Percentiles rank a stretch among this genome's conserved stretches.
Conservation (phyloP, 2,329 filamentous ascomycete genomes). For the Fusarium liriodendri region DNA sequence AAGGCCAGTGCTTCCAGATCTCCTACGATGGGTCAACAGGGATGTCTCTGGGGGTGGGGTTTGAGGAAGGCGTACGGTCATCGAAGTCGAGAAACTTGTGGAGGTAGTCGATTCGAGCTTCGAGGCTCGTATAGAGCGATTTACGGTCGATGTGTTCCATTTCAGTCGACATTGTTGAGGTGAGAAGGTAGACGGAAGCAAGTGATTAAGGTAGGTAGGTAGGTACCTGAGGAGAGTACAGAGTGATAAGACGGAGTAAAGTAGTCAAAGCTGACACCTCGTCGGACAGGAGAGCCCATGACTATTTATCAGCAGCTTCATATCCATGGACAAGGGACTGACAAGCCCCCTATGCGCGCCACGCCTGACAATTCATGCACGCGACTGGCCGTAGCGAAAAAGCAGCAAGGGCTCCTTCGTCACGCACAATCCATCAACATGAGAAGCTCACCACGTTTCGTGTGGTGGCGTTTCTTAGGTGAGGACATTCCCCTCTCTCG, state of each 20-base stretch:
- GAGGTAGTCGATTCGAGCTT: conserved; percentile 24
- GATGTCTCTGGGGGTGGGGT: not conserved
- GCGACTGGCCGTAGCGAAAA: not conserved
- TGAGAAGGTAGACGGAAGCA: not conserved
- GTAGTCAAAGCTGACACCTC: not conserved
- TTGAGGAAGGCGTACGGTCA: conserved; percentile 8
- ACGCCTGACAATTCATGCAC: not conserved
- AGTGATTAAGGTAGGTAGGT: not conserved
- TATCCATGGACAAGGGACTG: not conserved
- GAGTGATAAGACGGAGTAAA: not conserved
- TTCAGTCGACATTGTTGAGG: not conserved
- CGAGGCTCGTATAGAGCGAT: conserved; percentile 25
- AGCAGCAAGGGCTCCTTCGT: not conserved
- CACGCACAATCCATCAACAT: not conserved
- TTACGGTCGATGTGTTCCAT: conserved; percentile 24
- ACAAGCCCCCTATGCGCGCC: not conserved
- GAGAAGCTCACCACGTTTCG: not conserved
- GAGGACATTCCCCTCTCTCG: not conserved
- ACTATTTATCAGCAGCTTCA: not conserved
- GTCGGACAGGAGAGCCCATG: not conserved
- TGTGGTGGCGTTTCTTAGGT: not conserved
- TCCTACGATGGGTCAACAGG: not conserved
- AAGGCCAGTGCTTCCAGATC: conserved; percentile 24
- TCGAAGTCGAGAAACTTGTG: conserved; percentile 25
- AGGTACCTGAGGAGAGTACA: not conserved